Evolutionary conservation across 768 basidiomycete species (phyloP), one percentile per base, ranked within the genome.

Genomic region (Rhizopogon rudus): DNA sequence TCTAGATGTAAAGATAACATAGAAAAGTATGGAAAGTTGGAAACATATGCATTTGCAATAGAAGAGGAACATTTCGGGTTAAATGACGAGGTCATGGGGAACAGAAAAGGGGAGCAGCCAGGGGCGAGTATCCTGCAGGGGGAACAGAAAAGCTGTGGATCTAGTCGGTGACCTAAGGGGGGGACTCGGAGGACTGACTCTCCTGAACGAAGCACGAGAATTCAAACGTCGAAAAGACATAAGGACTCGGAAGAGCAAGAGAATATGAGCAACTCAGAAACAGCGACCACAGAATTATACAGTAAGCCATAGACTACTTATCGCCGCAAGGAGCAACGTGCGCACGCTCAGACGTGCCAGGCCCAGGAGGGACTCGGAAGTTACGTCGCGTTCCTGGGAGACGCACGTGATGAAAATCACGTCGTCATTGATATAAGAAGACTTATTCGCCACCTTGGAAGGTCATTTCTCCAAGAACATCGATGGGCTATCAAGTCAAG

Each of bases 401-500:
- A 45, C 16, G 35, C 53, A 60, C 51, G 57, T 59, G 41, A 39
- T 33, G 25, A 50, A 49, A 17, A 55, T 57, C 51, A 61, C 39
- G 44, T 43, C 22, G 35, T 12, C 39, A 13, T 41, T 42, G 31
- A 50, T 61, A 67, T 61, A 67, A 63, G 58, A 29, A 43, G 58
- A 17, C 33, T 22, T 52, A 5, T 22, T 10, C n/a, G 14, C 31
- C 12, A 43, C 39, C 48, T 42, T 37, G 5, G 39, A 25, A 53
- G 20, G 43, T 44, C 42, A 16, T n/a, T 40, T 46, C 51, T 35
- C 49, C 41, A 58, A 45, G 46, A 40, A 42, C 52, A 63, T 54
- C 65, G 56, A 81, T 81, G 79, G 67, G 73, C 10, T 60, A 65
- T 63, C 70, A 72, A 53, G 71, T 87, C 67, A 80, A 88, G 72